Percentiles rank a stretch among this genome's conserved stretches.
These are phyloP conservation scores for Pseudotsuga menziesii DNA, from an alignment of 75 land plant genomes.

Conservation along the genomic window DNA sequence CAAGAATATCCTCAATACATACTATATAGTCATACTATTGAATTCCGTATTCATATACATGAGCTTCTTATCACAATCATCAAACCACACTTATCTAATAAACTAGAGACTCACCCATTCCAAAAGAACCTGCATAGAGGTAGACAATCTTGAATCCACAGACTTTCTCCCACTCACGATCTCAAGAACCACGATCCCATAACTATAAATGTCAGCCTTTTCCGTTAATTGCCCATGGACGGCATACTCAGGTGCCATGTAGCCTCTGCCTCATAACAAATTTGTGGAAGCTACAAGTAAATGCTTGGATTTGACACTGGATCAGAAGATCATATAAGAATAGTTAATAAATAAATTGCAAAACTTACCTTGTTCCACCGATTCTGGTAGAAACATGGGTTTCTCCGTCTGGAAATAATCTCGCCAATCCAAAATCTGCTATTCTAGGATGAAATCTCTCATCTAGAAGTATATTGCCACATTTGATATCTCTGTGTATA, in stretches of 20 bases:
- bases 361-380: slow-evolving; percentile 31
- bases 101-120: neutral
- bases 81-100: neutral
- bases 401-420: slow-evolving; percentile 28
- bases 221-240: slow-evolving; percentile 10
- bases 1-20: neutral
- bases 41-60: neutral
- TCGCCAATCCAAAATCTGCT: slow-evolving; percentile 45
- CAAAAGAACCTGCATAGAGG: neutral
- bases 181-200: slow-evolving; percentile 11
- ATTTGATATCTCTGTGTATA: slow-evolving; percentile 35
- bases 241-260: slow-evolving; percentile 15
- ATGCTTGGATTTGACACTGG: neutral
- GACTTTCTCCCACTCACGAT: slow-evolving; percentile 8
- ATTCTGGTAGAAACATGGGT: slow-evolving; percentile 38
- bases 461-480: slow-evolving; percentile 37
- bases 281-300: neutral
- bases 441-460: slow-evolving; percentile 27
- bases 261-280: neutral
- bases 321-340: neutral
- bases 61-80: no score
- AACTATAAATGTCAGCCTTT: slow-evolving; percentile 12
- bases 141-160: neutral
- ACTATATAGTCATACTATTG: neutral
- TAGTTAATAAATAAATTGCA: neutral